Evolutionary conservation across 2,329 filamentous ascomycete genomes (phyloP), one percentile per base, ranked within the genome.

Genomic region (Madurella fahalii): DNA sequence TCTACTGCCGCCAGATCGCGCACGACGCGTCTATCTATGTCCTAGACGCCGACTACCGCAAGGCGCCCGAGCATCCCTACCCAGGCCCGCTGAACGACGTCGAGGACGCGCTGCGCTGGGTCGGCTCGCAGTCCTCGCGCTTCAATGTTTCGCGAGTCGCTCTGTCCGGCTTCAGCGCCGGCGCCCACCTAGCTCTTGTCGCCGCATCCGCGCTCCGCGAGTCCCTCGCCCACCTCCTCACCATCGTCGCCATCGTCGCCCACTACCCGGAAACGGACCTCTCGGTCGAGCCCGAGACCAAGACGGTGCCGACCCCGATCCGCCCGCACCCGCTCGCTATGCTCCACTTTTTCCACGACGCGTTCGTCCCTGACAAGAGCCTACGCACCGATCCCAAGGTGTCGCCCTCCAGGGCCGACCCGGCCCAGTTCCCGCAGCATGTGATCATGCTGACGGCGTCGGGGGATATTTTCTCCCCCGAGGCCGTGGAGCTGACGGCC

Each of bases 161-260:
- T 2, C 44, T 79, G 0, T 74, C 72, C 5, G 78, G 78, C 0
- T 75, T 75, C 44, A 75, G 72, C 9, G 73, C 74, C 0, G 78
- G 78, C 1, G 77, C 67, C 1, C 77, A 72, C 53, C 62, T 80
- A 18, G 72, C 72, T 9, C 59, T 79, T 0, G 58, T 66, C 1
- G 66, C 61, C 1, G 61, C 66, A 0, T 62, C 63, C 9, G 51
- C 63, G 20, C 47, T 67, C 1, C 61, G 78, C 9, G 69, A 70
- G 59, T 16, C 45, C 1, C 34, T 40, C 5, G n/a, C 34, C n/a
- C 30, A 47, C 13, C 45, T 47, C 9, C 67, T 79, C 56, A 76
- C 79, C 12, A 78, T 72, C 56, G 72, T 71, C 42, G 77, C 77
- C 7, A 71, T 79, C 56, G 75, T 80, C 52, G 67, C 72, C 44